Base-by-base conservation (phyloP, 352 stramenopile species). In the Phytopythium montanum region DNA sequence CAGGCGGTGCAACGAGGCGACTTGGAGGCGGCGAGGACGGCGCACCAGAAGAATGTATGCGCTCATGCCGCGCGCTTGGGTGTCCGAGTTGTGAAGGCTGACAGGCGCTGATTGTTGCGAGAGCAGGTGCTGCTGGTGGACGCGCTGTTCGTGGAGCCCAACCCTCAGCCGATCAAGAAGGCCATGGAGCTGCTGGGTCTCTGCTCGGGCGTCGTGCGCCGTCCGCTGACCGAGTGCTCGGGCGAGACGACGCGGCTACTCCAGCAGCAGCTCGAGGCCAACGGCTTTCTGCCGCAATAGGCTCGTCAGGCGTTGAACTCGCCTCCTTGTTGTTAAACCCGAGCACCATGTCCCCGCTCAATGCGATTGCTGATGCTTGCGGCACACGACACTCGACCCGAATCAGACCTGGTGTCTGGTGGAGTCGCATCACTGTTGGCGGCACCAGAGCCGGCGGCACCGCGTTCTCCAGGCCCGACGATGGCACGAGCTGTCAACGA, bases 81-180 rank as follows among this genome's bases (percentile, higher is more conserved):
- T 9, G 8, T 25, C 14, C 19, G 12, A 3, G 29, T n/a, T 31
- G n/a, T 36, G 21, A 59, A 46, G 8, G 16, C 31, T 45, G 9
- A 45, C n/a, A n/a, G n/a, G 10, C 29, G 14, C 2, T 45, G 55
- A 36, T 38, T 38, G 33, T 12, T 38, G 33, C 19, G 16, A 4
- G n/a, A 3, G 33, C 48, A 84, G 75, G 76, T 86, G 56, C 70
- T 72, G 26, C 50, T 91, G 36, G 75, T 88, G 55, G 84, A 88
- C 64, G 66, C 70, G 26, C 73, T 94, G 44, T 94, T 95, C 44
- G 72, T 85, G 39, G 83, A 95, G 59, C 81, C 81, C 13, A 95
- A 93, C 65, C 86, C 86, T 38, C 72, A 88, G 65, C 81, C 80
- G 33, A 79, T 84, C 52, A 95, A 95, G 74, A 84, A 87, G 56